A percentile compares a stretch with the other conserved stretches of the same genome.
These are phyloP conservation scores for Tilletia caries DNA, from an alignment of 1,284 basidiomycete species.

Conservation along the genomic window DNA sequence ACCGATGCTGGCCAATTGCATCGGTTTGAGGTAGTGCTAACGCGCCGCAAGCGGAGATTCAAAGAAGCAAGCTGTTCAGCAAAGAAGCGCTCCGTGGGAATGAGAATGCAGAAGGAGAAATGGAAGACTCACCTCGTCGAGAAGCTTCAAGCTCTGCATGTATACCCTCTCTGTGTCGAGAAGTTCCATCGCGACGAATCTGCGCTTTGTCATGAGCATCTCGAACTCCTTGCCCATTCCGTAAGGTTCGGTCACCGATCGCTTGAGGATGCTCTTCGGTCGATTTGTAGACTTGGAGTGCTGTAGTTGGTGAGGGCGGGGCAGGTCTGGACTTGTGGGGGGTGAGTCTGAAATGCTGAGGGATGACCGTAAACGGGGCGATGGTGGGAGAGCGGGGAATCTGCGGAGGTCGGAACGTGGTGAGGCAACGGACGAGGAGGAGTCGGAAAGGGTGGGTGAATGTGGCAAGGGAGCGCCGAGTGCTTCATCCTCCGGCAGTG, in stretches of 20 bases:
- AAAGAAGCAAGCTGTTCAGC: too few species aligned
- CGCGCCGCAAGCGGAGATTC: too few species aligned
- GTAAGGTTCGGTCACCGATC: conserved; percentile 18
- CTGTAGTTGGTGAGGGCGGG: background rate
- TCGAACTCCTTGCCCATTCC: conserved; percentile 1
- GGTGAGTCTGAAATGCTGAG: conserved; percentile 4
- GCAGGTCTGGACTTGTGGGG: background rate
- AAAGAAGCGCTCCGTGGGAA: too few species aligned
- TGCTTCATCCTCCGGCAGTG: conserved; percentile 40
- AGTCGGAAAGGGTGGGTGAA: conserved; percentile 10
- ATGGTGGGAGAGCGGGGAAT: conserved; percentile 8
- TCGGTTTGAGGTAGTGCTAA: conserved; percentile 12
- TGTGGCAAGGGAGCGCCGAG: background rate
- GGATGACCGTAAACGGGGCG: background rate
- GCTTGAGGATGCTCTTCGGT: background rate
- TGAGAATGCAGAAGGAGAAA: too few species aligned
- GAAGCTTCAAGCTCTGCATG: conserved; percentile 37
- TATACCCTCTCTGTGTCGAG: conserved; percentile 47
- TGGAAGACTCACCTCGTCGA: conserved; percentile 29
- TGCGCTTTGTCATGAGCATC: conserved; percentile 17
- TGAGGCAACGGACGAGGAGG: background rate
- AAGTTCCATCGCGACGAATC: conserved; percentile 31
- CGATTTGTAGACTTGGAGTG: background rate
- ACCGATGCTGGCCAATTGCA: conserved; percentile 9
- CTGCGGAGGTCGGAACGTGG: background rate